phyloP scores from a whole-genome alignment of 2,329 filamentous ascomycete genomes.

The Diaporthe humulicola region DNA sequence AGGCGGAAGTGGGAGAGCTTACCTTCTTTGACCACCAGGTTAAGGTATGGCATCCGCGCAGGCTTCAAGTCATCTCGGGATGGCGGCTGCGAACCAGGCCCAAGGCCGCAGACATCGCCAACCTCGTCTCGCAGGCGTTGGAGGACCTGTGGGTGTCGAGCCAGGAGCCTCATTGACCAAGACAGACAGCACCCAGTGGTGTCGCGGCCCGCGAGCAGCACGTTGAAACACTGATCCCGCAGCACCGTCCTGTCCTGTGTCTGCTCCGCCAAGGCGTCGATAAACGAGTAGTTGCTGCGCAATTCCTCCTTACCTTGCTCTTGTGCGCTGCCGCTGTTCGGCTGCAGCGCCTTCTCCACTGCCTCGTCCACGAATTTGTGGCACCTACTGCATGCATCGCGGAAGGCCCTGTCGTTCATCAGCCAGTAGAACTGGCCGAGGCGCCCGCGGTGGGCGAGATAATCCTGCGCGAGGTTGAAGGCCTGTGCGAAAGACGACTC shows the following conservation, averaged over 20 bases:
- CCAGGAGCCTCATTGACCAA: slow-evolving; percentile 45
- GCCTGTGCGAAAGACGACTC: slow-evolving; percentile 21
- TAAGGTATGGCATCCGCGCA: slow-evolving; percentile 41
- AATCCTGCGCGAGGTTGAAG: slow-evolving; percentile 25
- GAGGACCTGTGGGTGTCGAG: slow-evolving; percentile 42
- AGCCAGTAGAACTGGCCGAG: slow-evolving; percentile 28
- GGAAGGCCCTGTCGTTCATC: slow-evolving; percentile 21
- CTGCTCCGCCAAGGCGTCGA: slow-evolving; percentile 16
- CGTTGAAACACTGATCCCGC: slow-evolving; percentile 44
- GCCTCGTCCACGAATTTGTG: slow-evolving; percentile 19
- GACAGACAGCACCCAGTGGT: slow-evolving; percentile 44
- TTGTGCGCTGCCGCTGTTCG: not conserved
- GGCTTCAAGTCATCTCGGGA: slow-evolving; percentile 41
- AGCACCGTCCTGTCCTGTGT: slow-evolving; percentile 36
- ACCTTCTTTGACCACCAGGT: slow-evolving; percentile 41
- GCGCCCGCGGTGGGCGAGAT: slow-evolving; percentile 26
- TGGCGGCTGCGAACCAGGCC: slow-evolving; percentile 32
- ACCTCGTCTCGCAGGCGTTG: slow-evolving; percentile 42
- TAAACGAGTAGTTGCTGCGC: slow-evolving; percentile 18
- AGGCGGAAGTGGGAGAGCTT: not conserved
- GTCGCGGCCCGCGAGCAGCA: slow-evolving; percentile 44
- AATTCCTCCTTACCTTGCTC: not conserved
- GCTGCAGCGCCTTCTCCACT: slow-evolving; percentile 19
- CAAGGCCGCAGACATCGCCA: slow-evolving; percentile 38
- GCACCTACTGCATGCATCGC: slow-evolving; percentile 20